phyloP scores from a whole-genome alignment of 345 rosid species.

The Turnera subulata region DNA sequence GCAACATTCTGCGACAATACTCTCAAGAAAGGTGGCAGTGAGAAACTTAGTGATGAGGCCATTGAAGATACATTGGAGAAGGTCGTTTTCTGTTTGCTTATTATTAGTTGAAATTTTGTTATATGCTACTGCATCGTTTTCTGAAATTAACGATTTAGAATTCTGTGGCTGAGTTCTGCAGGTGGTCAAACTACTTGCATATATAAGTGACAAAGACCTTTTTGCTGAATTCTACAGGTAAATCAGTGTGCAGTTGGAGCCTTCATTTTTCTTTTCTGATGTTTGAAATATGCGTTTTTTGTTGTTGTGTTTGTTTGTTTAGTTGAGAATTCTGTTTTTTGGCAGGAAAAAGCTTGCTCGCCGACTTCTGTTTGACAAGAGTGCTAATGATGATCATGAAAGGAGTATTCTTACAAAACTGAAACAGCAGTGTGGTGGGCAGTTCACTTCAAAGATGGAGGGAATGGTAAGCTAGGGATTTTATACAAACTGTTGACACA shows the following conservation, averaged over 20 bases:
- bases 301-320: not conserved
- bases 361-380: constrained; percentile 60
- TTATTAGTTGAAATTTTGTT: not conserved
- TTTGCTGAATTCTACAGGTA: constrained; percentile 85
- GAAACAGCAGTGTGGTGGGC: constrained; percentile 62
- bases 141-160: not conserved
- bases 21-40: constrained; percentile 66
- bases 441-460: constrained; percentile 75
- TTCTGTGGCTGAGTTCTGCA: constrained; percentile 29
- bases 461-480: constrained; percentile 55
- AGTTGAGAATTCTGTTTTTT: not conserved
- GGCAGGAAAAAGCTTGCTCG: constrained; percentile 75
- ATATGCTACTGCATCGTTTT: not conserved
- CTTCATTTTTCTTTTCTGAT: not conserved
- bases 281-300: not conserved
- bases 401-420: constrained; percentile 71
- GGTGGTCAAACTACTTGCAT: constrained; percentile 91
- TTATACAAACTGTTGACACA: not conserved
- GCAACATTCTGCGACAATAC: constrained; percentile 66
- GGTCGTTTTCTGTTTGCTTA: constrained; percentile 27
- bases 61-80: constrained; percentile 65
- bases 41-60: constrained; percentile 66
- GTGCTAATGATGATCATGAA: constrained; percentile 73
- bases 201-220: constrained; percentile 78
- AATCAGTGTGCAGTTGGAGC: not conserved